Percentiles rank a stretch among this genome's conserved stretches.
Conservation (phyloP, 2,329 filamentous ascomycete species). For the Xylaria sp. region DNA sequence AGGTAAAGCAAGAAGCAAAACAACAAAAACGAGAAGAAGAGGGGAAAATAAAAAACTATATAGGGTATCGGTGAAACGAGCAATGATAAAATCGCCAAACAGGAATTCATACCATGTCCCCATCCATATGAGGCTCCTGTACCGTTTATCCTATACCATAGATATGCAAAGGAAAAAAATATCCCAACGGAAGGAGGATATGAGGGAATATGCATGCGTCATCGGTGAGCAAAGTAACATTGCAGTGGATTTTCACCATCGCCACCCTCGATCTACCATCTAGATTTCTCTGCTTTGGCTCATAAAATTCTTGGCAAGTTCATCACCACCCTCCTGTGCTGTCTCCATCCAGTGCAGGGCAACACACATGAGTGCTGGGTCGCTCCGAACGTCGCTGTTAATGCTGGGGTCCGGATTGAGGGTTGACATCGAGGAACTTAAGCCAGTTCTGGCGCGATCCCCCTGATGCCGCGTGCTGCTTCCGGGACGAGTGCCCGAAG, state of each 20-base stretch:
- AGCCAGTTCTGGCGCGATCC: slow-evolving; percentile 46
- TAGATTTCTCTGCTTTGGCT: slow-evolving; percentile 66
- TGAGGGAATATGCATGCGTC: not conserved
- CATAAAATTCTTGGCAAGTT: slow-evolving; percentile 83
- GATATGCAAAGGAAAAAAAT: slow-evolving; percentile 19
- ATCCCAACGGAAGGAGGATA: slow-evolving; percentile 7
- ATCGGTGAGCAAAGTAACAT: not conserved
- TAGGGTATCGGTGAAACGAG: slow-evolving; percentile 36
- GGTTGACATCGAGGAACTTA: slow-evolving; percentile 42
- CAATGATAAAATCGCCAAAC: slow-evolving; percentile 33
- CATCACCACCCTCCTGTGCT: slow-evolving; percentile 85
- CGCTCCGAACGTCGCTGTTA: slow-evolving; percentile 69
- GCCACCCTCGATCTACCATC: slow-evolving; percentile 37
- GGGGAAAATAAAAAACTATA: slow-evolving; percentile 25
- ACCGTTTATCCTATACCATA: slow-evolving; percentile 31
- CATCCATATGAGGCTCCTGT: slow-evolving; percentile 26
- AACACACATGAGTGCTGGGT: slow-evolving; percentile 90
- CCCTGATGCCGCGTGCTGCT: slow-evolving; percentile 48
- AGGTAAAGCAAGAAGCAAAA: not conserved
- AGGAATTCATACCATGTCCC: slow-evolving; percentile 28
- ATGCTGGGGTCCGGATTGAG: slow-evolving; percentile 47
- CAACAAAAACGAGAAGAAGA: not conserved
- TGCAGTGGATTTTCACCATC: slow-evolving; percentile 27
- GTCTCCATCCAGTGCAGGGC: slow-evolving; percentile 98
- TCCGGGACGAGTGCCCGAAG: slow-evolving; percentile 60